phyloP scores from a whole-genome alignment of 1,284 basidiomycete species.

The Ceratobasidium papillatum region DNA sequence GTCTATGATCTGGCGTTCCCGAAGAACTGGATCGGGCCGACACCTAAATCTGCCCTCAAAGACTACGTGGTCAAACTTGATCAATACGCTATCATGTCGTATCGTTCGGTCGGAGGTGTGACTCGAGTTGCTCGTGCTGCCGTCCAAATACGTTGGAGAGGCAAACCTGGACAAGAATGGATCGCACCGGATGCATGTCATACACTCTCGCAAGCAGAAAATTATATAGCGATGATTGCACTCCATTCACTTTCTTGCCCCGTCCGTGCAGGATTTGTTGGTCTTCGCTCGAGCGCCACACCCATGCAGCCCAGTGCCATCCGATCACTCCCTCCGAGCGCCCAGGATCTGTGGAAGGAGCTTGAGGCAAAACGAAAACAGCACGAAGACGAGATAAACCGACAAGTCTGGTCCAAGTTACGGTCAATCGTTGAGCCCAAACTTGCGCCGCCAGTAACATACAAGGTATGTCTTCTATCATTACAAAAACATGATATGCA shows the following conservation, averaged over 20 bases:
- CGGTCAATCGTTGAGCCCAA: conserved; percentile 63
- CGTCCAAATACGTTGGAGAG: conserved; percentile 73
- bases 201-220: conserved; percentile 82
- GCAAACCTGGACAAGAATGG: conserved; percentile 67
- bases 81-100: conserved; percentile 77
- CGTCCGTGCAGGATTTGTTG: conserved; percentile 53
- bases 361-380: conserved; percentile 73
- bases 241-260: conserved; percentile 71
- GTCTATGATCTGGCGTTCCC: conserved; percentile 82
- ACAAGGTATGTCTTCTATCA: neutral
- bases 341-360: conserved; percentile 94
- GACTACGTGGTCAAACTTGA: conserved; percentile 75
- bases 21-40: conserved; percentile 80
- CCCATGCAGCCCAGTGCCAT: conserved; percentile 65
- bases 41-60: conserved; percentile 72
- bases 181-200: conserved; percentile 88
- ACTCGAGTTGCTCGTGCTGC: conserved; percentile 77
- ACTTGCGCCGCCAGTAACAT: conserved; percentile 30
- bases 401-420: conserved; percentile 75
- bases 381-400: conserved; percentile 71
- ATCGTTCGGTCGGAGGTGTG: conserved; percentile 67
- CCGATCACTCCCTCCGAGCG: conserved; percentile 79
- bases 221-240: conserved; percentile 89
- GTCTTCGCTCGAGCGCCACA: conserved; percentile 10
- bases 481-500: neutral